phyloP scores from a whole-genome alignment of 495 filamentous ascomycete species.

The Penicillium canariense region DNA sequence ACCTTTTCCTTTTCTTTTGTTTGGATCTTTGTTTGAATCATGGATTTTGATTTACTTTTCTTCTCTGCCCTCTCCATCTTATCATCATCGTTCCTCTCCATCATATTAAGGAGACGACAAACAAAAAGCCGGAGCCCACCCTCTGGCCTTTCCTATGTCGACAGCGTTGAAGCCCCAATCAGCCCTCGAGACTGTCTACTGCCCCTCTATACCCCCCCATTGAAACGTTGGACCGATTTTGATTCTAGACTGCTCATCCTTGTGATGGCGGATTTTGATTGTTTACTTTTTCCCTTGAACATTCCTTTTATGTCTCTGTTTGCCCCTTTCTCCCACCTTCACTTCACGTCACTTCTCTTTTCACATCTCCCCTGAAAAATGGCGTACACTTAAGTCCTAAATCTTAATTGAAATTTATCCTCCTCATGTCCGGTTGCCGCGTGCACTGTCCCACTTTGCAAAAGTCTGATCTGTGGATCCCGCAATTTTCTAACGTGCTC shows the following conservation, averaged over 20 bases:
- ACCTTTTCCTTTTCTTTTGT: too few relatives aligned
- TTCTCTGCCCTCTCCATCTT: neutral
- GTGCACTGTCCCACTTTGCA: neutral
- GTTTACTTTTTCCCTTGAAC: too few relatives aligned
- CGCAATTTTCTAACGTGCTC: constrained; percentile 17
- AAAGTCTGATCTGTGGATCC: neutral
- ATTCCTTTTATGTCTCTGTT: too few relatives aligned
- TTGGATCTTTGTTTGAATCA: too few relatives aligned
- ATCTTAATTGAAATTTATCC: constrained; percentile 20
- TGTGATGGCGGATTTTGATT: too few relatives aligned
- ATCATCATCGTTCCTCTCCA: constrained; percentile 7
- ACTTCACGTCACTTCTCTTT: neutral
- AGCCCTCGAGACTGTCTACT: too few relatives aligned
- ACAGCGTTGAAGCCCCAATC: too few relatives aligned
- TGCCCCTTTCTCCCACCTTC: neutral
- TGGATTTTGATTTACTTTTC: too few relatives aligned
- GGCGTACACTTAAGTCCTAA: constrained; percentile 17
- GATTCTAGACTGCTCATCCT: too few relatives aligned
- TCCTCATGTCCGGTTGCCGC: neutral
- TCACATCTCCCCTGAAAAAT: neutral
- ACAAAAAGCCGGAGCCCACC: neutral
- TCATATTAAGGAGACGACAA: constrained; percentile 13
- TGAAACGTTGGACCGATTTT: neutral
- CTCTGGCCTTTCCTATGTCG: too few relatives aligned
- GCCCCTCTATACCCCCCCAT: neutral